Base-by-base conservation (phyloP, 768 basidiomycete species). In the Xerocomellus chrysenteron region DNA sequence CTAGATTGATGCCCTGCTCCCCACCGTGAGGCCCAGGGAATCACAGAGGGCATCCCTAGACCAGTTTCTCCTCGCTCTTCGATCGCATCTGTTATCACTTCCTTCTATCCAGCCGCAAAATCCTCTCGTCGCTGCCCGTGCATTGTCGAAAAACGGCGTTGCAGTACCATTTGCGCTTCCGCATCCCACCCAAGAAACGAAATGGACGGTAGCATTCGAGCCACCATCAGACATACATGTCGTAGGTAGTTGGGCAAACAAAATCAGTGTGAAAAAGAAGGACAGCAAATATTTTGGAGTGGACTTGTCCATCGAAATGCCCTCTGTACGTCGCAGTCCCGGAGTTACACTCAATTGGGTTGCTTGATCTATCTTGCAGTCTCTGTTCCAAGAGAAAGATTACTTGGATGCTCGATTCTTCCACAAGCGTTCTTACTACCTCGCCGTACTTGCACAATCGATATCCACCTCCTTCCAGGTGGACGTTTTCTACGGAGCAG, bases 301-400 rank as follows among this genome's bases (percentile, higher is more conserved):
- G 2, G 94, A 96, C 69, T 48, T 97, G 37, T 88, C 87, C 2
- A 76, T 96, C 14, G 86, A 93, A 69, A 96, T 97, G 92, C 93
- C 94, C 11, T 70, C 82, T 39, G 92, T 92, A 65, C 62, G 86
- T 77, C 19, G 47, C 39, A 28, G 32, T 35, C 19, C 10, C 10
- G 13, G 9, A 17, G 32, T 47, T 19, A 21, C n/a, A 16, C 50
- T 16, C 52, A 9, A 11, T 16, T 19, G 14, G 8, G 32, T 47
- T 52, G 11, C 46, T 50, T 49, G 56, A 54, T 50, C 52, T 47
- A 14, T 16, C 33, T 19, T 35, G 5, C 53, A 90, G 89, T 70
- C 63, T 46, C 76, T 97, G n/a, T 95, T 98, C 66, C 92, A 96
- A 75, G 92, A 95, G 66, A 99, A 98, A 68, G 95, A 98, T 67